A percentile compares a stretch with the other conserved stretches of the same genome.
Conservation (phyloP, 2,329 filamentous ascomycete genomes). For the Sphaerostilbella broomeana region DNA sequence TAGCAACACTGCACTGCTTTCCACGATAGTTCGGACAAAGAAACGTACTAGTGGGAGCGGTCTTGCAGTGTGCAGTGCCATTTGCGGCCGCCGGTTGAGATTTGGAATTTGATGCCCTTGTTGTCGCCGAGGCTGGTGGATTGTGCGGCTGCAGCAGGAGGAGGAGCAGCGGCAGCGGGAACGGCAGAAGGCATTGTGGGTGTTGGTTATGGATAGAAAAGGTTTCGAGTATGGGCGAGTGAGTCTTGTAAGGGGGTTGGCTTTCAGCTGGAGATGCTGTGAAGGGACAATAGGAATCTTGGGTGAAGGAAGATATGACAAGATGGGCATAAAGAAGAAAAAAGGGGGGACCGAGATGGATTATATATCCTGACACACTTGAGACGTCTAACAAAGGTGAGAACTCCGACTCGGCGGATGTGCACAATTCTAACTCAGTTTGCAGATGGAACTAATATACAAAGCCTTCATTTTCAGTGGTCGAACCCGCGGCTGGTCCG, state of each 20-base stretch:
- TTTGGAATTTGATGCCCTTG: slow-evolving; percentile 39
- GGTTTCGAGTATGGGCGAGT: not conserved
- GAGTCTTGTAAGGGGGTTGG: too few species aligned
- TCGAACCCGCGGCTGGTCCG: too few species aligned
- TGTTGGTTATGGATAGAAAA: not conserved
- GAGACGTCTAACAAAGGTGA: too few species aligned
- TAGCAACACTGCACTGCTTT: slow-evolving; percentile 5
- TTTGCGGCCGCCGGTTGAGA: slow-evolving; percentile 36
- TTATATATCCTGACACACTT: too few species aligned
- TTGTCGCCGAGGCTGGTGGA: slow-evolving; percentile 29
- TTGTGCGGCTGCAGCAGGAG: slow-evolving; percentile 10
- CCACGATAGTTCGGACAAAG: not conserved
- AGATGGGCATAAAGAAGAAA: not conserved
- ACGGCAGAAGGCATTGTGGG: slow-evolving; percentile 17
- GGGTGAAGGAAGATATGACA: not conserved
- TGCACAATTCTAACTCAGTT: too few species aligned
- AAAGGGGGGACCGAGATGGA: slow-evolving; percentile 4
- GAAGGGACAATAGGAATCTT: not conserved
- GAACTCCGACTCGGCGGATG: too few species aligned
- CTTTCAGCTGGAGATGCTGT: too few species aligned
- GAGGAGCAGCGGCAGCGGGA: slow-evolving; percentile 12
- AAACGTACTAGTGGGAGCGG: slow-evolving; percentile 37
- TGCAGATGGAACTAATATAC: too few species aligned
- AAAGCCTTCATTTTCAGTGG: too few species aligned
- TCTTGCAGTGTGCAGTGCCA: slow-evolving; percentile 39